Evolutionary conservation across 2,329 filamentous ascomycete species (phyloP).

Genomic region (Phoma sp.): DNA sequence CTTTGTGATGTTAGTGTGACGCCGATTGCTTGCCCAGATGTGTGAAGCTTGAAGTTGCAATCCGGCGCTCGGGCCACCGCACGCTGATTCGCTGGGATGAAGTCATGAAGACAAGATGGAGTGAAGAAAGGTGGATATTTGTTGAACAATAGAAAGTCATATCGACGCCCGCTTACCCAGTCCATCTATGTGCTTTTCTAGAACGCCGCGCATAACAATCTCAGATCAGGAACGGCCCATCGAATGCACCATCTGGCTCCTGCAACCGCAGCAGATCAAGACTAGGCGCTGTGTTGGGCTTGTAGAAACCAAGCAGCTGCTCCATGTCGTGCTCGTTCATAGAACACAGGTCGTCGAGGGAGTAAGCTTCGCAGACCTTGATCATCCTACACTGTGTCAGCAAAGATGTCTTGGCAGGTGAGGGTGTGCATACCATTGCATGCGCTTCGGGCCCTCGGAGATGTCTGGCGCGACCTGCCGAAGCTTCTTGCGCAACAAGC

Average conservation of each 20-base stretch:
- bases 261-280: constrained; percentile 52
- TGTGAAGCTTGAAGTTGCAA: constrained; percentile 1
- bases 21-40: background rate
- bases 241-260: constrained; percentile 52
- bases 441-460: constrained; percentile 82
- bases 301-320: constrained; percentile 78
- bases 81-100: constrained; percentile 28
- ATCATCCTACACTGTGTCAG: constrained; percentile 74
- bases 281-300: constrained; percentile 53
- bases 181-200: constrained; percentile 3
- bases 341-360: constrained; percentile 81
- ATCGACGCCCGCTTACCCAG: constrained; percentile 22
- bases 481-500: constrained; percentile 78
- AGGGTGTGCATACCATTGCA: constrained; percentile 72
- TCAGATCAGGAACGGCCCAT: constrained; percentile 56
- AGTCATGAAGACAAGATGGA: constrained; percentile 6
- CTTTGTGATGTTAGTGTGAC: too few relatives aligned
- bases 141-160: constrained; percentile 21
- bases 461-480: constrained; percentile 75
- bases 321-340: constrained; percentile 86
- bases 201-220: background rate
- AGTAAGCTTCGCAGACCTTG: constrained; percentile 86
- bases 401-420: background rate
- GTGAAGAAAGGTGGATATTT: constrained; percentile 22
- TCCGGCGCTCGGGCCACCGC: constrained; percentile 23